Evolutionary conservation across 352 stramenopile species (phyloP), one percentile per base, ranked within the genome.

Genomic region (Phytopythium sindhum): DNA sequence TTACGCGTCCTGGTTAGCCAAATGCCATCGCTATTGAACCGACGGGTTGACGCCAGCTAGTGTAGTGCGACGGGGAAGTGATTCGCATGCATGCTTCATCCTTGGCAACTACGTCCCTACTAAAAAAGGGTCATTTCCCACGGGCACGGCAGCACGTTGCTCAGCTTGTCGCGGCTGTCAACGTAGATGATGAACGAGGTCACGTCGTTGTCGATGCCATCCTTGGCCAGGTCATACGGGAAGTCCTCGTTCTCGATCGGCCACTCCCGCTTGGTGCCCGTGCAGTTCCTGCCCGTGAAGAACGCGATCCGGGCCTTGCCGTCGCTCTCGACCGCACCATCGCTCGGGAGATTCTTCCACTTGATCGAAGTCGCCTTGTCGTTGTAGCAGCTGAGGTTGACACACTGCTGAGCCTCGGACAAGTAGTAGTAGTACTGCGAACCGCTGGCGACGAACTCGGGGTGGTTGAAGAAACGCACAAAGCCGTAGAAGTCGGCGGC

Each of bases 131-230:
- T 14, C 10, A 19, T 17, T 15, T 29, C 63, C 66, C 63, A 73
- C 0, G 63, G 67, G 52, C 67, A 75, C 11, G 64, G 68, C 6
- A 71, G 45, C 19, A 55, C 56, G 23, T 59, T 62, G 11, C 60
- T 56, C 21, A 53, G 47, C 10, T 42, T 53, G 2, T 69, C 35
- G 24, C 67, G 64, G 39, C 26, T 52, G 42, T 44, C 59, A 11
- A 70, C 62, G 66, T 67, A 73, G 60, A 77, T 72, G 65, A 74
- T 72, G 51, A 77, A 74, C 2, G 70, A 74, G 2, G 70, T 62
- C 31, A 77, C 71, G 26, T 56, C 51, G 47, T 74, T 57, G 53
- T 77, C 54, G 42, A 77, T 65, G 11, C 60, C 70, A 33, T 77
- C 64, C 15, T 68, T 33, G 15, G 58, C 52, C 26, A 77, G 68